Evolutionary conservation across 2,329 filamentous ascomycete species (phyloP).

Genomic region (Elsinoe necatrix): DNA sequence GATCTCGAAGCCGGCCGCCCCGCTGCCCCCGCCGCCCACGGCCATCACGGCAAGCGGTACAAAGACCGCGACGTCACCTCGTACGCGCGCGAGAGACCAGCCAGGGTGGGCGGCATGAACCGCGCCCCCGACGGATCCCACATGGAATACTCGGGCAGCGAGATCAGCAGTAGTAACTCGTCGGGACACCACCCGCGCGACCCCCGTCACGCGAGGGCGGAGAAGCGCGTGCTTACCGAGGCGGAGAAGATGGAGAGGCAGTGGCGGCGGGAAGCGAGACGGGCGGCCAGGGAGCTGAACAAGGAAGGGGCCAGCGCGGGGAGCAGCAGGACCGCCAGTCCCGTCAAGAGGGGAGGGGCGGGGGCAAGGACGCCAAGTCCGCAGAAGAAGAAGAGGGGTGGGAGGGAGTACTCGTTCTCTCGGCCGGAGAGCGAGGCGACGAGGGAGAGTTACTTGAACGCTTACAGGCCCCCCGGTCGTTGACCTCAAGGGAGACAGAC

Average conservation of each 20-base stretch:
- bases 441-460: slow-evolving; percentile 13
- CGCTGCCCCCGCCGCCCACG: background rate
- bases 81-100: slow-evolving; percentile 80
- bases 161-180: slow-evolving; percentile 24
- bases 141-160: slow-evolving; percentile 69
- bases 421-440: background rate
- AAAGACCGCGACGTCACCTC: slow-evolving; percentile 60
- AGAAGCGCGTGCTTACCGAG: slow-evolving; percentile 31
- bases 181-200: background rate
- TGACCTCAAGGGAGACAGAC: background rate
- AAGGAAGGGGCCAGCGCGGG: slow-evolving; percentile 22
- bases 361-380: slow-evolving; percentile 11
- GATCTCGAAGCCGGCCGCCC: slow-evolving; percentile 9
- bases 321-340: slow-evolving; percentile 4
- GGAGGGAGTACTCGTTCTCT: slow-evolving; percentile 5
- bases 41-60: slow-evolving; percentile 41
- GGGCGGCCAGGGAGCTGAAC: slow-evolving; percentile 29
- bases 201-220: slow-evolving; percentile 31
- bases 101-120: slow-evolving; percentile 83
- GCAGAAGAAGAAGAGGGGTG: slow-evolving; percentile 12
- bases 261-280: slow-evolving; percentile 35
- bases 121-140: slow-evolving; percentile 66
- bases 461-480: slow-evolving; percentile 12
- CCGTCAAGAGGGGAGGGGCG: slow-evolving; percentile 3
- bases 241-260: slow-evolving; percentile 32